These are phyloP conservation scores for Cercospora citrullina DNA, from an alignment of 2,329 filamentous ascomycete species.

Conservation along the genomic window DNA sequence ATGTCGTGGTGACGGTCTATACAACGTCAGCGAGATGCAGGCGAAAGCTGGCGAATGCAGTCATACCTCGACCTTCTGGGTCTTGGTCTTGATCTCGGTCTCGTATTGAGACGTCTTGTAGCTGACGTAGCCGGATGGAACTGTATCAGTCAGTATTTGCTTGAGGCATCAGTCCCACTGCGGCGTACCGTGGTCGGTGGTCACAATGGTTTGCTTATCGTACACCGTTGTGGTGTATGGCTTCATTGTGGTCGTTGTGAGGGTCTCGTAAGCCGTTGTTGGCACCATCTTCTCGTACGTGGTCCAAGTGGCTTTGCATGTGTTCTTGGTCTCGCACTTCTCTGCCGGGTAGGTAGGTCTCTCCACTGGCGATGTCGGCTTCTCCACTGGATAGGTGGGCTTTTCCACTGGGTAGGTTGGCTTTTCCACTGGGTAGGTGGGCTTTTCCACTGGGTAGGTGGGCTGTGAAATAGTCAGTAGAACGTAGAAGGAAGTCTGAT, in stretches of 20 bases:
- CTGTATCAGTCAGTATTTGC: neutral
- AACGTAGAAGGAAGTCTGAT: too few species aligned
- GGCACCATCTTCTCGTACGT: slow-evolving; percentile 18
- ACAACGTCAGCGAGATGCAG: neutral
- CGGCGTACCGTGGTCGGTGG: slow-evolving; percentile 6
- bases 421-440: neutral
- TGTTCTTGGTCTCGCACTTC: slow-evolving; percentile 15
- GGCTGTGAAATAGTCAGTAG: neutral
- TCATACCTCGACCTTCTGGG: slow-evolving; percentile 12
- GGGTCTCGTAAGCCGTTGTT: slow-evolving; percentile 12
- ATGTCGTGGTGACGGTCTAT: slow-evolving; percentile 10
- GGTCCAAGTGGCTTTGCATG: slow-evolving; percentile 16
- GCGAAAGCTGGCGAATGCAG: neutral
- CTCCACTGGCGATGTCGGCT: too few species aligned
- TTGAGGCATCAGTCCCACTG: too few species aligned
- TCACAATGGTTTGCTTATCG: slow-evolving; percentile 7
- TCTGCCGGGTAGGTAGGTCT: neutral
- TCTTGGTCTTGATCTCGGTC: slow-evolving; percentile 12
- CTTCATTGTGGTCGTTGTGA: slow-evolving; percentile 13
- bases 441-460: neutral
- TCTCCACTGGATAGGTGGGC: neutral
- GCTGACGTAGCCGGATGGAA: slow-evolving; percentile 14
- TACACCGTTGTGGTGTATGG: slow-evolving; percentile 16
- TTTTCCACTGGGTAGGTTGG: neutral
- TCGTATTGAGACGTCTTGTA: slow-evolving; percentile 5